Evolutionary conservation across 768 basidiomycete species (phyloP).

Genomic region (Phlebiopsis flavidoalba): DNA sequence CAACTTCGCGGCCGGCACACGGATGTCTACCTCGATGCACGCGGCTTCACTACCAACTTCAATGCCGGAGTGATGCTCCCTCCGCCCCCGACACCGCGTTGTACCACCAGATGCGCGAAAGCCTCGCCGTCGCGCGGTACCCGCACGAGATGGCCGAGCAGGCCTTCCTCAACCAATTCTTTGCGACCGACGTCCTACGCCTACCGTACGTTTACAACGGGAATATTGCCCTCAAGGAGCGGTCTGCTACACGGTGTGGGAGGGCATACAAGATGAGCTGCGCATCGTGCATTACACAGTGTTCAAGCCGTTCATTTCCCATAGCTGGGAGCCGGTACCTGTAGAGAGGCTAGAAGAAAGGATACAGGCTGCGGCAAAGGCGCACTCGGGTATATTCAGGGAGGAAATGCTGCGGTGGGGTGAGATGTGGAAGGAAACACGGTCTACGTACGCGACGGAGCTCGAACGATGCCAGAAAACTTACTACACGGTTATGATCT

Average conservation of each 20-base stretch:
- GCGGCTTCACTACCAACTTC: conserved; percentile 32
- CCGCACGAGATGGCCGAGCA: conserved; percentile 33
- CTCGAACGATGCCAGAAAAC: not conserved
- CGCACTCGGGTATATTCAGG: not conserved
- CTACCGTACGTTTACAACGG: conserved; percentile 39
- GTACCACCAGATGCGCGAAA: conserved; percentile 26
- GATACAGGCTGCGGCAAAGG: not conserved
- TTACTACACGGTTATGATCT: no score
- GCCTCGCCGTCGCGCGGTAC: conserved; percentile 26
- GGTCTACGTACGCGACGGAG: not conserved
- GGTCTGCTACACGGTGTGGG: conserved; percentile 30
- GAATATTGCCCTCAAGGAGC: conserved; percentile 34
- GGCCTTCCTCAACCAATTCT: conserved; percentile 37
- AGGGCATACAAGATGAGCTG: conserved; percentile 26
- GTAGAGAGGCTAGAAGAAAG: not conserved
- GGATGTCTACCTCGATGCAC: conserved; percentile 28
- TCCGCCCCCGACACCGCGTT: conserved; percentile 27
- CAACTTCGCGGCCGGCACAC: conserved; percentile 37
- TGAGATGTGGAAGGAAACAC: not conserved
- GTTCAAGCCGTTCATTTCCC: conserved; percentile 21
- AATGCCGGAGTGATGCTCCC: conserved; percentile 36
- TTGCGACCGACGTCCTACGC: conserved; percentile 27
- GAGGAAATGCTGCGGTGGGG: conserved; percentile 8
- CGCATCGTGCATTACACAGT: conserved; percentile 36
- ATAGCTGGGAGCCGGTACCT: not conserved